Base-by-base conservation (phyloP, 2,329 filamentous ascomycete species). In the Pseudocercospora macadamiae region DNA sequence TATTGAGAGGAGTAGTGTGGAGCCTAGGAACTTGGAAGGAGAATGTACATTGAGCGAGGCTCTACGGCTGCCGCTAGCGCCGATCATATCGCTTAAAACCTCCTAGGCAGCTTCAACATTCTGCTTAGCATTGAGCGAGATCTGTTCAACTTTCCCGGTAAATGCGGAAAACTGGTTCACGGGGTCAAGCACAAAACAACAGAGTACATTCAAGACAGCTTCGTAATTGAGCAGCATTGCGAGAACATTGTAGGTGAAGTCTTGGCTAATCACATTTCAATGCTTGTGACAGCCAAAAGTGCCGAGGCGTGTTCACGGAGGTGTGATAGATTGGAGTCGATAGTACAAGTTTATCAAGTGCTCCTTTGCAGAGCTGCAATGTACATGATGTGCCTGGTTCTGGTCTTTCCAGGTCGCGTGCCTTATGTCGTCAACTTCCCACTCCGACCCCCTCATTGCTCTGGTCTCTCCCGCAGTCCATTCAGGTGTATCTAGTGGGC, bases 321-420 rank as follows among this genome's bases (percentile, higher is more conserved):
- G 16, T 18, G 34, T 36, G 26, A 26, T 18, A 49, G 32, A 28
- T 12, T 54, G 44, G 49, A 64, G 52, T 65, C 63, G 64, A 68
- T 71, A 66, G 63, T 71, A 72, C 69, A 71, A 54, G 55, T 68
- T 62, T 68, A 67, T 69, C 54, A 52, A 58, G 45, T 58, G 63
- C 63, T 64, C 60, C 14, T 39, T 60, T 63, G 49, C 37, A 25
- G 61, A 59, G 58, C 64, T 66, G 66, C 58, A 67, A 69, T 72
- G 66, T 71, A 72, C 70, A 71, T 60, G 56, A 59, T 56, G 59
- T 60, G 55, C 54, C 59, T 54, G 60, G 54, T 60, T 55, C 39
- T 52, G 57, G 48, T 25, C 39, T 49, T 59, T 49, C 54, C 59
- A 39, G 36, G 45, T 55, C 59, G 58, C 58, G 54, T 49, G 55